Evolutionary conservation across 2,329 filamentous ascomycete species (phyloP), one percentile per base, ranked within the genome.

Genomic region (Verticillium albo-atrum): DNA sequence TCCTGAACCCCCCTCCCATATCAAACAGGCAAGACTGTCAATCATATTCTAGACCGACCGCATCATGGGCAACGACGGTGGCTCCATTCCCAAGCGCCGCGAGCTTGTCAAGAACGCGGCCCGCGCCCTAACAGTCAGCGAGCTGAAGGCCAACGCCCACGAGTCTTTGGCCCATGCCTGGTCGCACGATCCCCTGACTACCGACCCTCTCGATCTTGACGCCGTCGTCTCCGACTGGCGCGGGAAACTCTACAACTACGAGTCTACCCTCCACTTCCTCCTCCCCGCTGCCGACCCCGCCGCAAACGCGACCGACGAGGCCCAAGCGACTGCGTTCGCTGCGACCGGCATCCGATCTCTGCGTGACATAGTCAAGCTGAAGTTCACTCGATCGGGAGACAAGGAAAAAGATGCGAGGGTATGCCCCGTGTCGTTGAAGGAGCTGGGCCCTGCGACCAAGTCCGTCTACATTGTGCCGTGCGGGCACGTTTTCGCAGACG

Each of bases 31-130:
- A 5, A 28, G 28, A 9, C 4, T 27, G 1, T 6, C 25, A 7
- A n/a, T 17, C 25, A 10, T n/a, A n/a, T n/a, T n/a, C n/a, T n/a
- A n/a, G n/a, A n/a, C n/a, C n/a, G 17, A 53, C n/a, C 59, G 35
- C 25, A n/a, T 57, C 67, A 97, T 99, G 95, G 95, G 95, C 72
- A 99, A 99, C 78, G 95, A 99, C 74, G 95, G 95, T 67, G 95
- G 95, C 72, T 94, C 91, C 66, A 99, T 99, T 67, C 95, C 95
- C 5, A 98, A 90, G 64, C 91, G 96, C 32, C 90, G 92, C 70
- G 96, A 99, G 75, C 90, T 99, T 53, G 95, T 99, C 73, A 96
- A 96, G 76, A 89, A 94, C 74, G 92, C 93, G 28, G 92, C 93
- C 50, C 90, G 91, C 68, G 84, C 87, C 56, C 90, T 90, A 25